Conservation (phyloP, 1,284 basidiomycete genomes). For the Tilletia indica region DNA sequence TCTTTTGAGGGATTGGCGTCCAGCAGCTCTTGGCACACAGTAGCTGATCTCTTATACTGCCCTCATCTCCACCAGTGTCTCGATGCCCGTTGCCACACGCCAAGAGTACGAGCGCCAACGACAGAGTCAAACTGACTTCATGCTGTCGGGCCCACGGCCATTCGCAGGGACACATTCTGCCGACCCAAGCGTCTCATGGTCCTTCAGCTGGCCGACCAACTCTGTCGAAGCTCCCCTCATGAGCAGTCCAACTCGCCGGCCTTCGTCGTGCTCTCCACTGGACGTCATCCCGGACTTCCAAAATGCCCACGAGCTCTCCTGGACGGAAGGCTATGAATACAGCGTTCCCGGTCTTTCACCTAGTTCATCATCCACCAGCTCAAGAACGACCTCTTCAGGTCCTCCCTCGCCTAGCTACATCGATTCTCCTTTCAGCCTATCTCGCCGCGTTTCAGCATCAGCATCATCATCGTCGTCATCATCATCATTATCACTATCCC, state of each 20-base stretch:
- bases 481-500: too few relatives aligned
- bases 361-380: conserved; percentile 1
- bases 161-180: neutral
- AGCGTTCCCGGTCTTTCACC: conserved; percentile 1
- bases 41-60: neutral
- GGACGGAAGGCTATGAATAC: neutral
- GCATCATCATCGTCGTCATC: too few relatives aligned
- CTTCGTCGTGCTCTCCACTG: neutral
- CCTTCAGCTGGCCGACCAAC: conserved; percentile 1
- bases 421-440: too few relatives aligned
- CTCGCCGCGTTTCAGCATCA: too few relatives aligned
- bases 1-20: too few relatives aligned
- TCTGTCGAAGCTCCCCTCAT: neutral
- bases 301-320: neutral
- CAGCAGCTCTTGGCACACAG: too few relatives aligned
- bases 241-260: conserved; percentile 5
- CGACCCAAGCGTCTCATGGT: neutral
- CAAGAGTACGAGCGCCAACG: conserved; percentile 3
- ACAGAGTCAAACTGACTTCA: neutral
- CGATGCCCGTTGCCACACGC: conserved; percentile 6
- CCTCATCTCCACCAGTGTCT: neutral
- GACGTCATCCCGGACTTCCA: neutral
- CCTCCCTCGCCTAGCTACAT: neutral
- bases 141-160: too few relatives aligned
- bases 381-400: neutral